Evolutionary conservation across 116 monocot species (phyloP).

Genomic region (Posidonia oceanica): DNA sequence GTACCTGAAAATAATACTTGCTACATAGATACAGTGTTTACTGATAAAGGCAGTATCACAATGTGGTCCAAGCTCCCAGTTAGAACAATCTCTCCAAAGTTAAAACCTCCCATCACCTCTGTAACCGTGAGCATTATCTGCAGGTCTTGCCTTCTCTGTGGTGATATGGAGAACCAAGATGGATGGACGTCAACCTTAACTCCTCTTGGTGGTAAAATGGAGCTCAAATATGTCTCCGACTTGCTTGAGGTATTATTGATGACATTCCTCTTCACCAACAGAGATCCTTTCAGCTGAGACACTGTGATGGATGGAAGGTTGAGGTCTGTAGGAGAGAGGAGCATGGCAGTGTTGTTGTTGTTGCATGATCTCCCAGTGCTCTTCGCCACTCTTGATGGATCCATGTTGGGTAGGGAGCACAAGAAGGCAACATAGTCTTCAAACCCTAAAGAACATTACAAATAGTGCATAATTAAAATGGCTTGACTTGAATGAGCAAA

Average conservation of each 20-base stretch:
- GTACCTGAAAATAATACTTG: background rate
- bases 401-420: slow-evolving; percentile 44
- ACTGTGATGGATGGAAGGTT: slow-evolving; percentile 76
- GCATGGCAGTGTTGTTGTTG: background rate
- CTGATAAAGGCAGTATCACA: slow-evolving; percentile 55
- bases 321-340: slow-evolving; percentile 36
- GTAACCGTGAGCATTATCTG: slow-evolving; percentile 27
- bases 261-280: slow-evolving; percentile 16
- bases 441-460: background rate
- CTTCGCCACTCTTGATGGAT: slow-evolving; percentile 13
- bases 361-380: slow-evolving; percentile 29
- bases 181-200: slow-evolving; percentile 42
- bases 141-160: slow-evolving; percentile 36
- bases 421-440: slow-evolving; percentile 63
- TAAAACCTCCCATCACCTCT: slow-evolving; percentile 17
- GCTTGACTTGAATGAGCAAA: too few relatives aligned
- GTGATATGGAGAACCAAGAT: slow-evolving; percentile 28
- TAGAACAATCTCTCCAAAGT: slow-evolving; percentile 67
- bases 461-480: background rate
- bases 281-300: slow-evolving; percentile 26
- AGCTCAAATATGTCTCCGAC: slow-evolving; percentile 36
- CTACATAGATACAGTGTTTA: slow-evolving; percentile 2
- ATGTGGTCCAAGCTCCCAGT: slow-evolving; percentile 63
- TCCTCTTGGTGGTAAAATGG: slow-evolving; percentile 33
- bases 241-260: slow-evolving; percentile 17